These are phyloP conservation scores for Drechslerella dactyloides DNA, from an alignment of 2,329 filamentous ascomycete species.

Conservation along the genomic window DNA sequence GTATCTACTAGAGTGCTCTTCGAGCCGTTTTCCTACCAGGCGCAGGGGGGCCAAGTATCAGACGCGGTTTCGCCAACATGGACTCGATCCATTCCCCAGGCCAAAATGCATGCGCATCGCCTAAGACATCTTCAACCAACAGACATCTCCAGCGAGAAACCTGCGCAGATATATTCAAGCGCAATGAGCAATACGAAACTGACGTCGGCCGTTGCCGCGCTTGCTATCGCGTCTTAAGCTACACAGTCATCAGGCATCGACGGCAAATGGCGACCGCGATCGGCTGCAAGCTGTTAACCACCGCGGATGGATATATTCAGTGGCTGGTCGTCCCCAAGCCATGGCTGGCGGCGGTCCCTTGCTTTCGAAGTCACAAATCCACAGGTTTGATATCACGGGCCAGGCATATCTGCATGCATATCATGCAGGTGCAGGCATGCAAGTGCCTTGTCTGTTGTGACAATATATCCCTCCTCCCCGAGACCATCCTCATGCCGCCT, in stretches of 20 bases:
- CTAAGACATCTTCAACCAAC: background rate
- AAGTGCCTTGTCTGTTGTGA: background rate
- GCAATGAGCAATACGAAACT: background rate
- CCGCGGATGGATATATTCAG: background rate
- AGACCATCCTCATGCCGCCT: too few species aligned
- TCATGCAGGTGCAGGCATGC: background rate
- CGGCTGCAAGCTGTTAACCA: background rate
- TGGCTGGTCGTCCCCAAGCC: background rate
- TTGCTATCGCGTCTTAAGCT: background rate
- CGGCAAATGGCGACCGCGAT: too few species aligned
- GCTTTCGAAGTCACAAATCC: background rate
- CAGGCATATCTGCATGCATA: slow-evolving; percentile 2
- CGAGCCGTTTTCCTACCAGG: background rate
- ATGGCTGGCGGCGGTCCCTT: too few species aligned
- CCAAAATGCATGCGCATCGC: background rate
- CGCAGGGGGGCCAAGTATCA: background rate
- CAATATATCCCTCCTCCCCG: background rate
- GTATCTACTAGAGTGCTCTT: background rate
- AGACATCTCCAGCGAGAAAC: background rate
- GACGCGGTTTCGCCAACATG: background rate
- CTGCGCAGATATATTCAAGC: background rate
- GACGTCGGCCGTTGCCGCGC: background rate
- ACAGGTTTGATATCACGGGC: slow-evolving; percentile 3
- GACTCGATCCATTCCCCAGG: background rate
- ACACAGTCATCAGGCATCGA: too few species aligned